These are phyloP conservation scores for Blastobotrys petasosporus DNA, from an alignment of 1,139 yeast species.

Conservation along the genomic window DNA sequence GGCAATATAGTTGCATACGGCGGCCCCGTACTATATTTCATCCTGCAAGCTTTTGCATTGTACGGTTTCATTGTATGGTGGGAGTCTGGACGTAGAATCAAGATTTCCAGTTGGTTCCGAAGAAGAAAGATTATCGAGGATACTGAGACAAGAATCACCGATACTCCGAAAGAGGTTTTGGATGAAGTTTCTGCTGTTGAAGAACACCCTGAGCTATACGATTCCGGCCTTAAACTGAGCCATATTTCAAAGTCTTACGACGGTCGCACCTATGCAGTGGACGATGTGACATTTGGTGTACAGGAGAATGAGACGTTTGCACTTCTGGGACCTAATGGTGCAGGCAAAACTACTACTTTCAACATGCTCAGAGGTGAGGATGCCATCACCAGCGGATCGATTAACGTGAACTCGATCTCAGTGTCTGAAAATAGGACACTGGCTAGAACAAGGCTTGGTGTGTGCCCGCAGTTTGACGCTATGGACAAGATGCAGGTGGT, in stretches of 20 bases:
- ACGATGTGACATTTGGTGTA: conserved; percentile 35
- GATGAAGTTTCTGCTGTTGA: conserved; percentile 20
- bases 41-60: conserved; percentile 25
- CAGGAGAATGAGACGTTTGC: conserved; percentile 34
- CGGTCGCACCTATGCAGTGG: conserved; percentile 29
- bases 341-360: conserved; percentile 87
- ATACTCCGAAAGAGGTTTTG: conserved; percentile 13
- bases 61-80: conserved; percentile 31
- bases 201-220: conserved; percentile 14
- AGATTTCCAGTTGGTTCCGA: not conserved
- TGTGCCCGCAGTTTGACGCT: conserved; percentile 38
- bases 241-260: conserved; percentile 29
- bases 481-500: conserved; percentile 35
- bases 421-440: conserved; percentile 26
- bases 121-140: not conserved
- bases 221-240: conserved; percentile 28
- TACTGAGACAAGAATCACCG: not conserved
- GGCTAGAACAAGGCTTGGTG: conserved; percentile 34
- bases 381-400: conserved; percentile 28
- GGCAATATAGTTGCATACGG: conserved; percentile 34
- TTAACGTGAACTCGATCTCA: conserved; percentile 30
- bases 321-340: conserved; percentile 90
- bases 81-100: conserved; percentile 28
- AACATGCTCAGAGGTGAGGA: conserved; percentile 58
- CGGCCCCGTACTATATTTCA: conserved; percentile 33